Conservation (phyloP, 257 asterid species). For the Solanum boliviense region DNA sequence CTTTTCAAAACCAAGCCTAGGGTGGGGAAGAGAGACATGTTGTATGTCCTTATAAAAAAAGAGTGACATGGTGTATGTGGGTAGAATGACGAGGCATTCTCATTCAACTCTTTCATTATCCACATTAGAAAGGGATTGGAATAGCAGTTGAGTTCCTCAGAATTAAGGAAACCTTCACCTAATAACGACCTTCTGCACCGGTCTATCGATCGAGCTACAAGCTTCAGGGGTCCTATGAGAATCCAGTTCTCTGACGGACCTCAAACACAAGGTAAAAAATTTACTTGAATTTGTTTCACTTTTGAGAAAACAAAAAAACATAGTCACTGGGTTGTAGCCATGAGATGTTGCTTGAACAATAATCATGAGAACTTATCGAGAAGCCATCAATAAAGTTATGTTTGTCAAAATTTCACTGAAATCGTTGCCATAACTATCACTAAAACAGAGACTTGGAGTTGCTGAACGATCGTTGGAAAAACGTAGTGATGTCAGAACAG, state of each 20-base stretch:
- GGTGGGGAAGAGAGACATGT: neutral
- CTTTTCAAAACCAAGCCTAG: neutral
- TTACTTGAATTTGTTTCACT: neutral
- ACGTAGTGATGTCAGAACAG: neutral
- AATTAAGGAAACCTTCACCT: neutral
- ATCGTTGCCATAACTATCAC: neutral
- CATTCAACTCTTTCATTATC: neutral
- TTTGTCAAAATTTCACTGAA: neutral
- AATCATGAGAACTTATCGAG: neutral
- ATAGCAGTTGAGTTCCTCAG: neutral
- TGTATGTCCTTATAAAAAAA: neutral
- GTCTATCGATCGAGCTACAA: neutral
- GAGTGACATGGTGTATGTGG: neutral
- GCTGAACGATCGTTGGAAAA: neutral
- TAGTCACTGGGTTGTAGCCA: neutral
- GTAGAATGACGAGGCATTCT: neutral
- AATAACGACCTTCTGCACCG: neutral
- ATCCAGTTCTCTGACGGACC: neutral
- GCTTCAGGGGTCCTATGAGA: neutral
- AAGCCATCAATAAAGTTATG: neutral
- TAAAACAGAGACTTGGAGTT: neutral
- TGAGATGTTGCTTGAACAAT: neutral
- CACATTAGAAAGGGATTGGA: neutral
- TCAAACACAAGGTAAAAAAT: neutral
- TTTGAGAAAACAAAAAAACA: neutral